Conservation (phyloP, 345 rosid genomes). For the Salix arbutifolia region DNA sequence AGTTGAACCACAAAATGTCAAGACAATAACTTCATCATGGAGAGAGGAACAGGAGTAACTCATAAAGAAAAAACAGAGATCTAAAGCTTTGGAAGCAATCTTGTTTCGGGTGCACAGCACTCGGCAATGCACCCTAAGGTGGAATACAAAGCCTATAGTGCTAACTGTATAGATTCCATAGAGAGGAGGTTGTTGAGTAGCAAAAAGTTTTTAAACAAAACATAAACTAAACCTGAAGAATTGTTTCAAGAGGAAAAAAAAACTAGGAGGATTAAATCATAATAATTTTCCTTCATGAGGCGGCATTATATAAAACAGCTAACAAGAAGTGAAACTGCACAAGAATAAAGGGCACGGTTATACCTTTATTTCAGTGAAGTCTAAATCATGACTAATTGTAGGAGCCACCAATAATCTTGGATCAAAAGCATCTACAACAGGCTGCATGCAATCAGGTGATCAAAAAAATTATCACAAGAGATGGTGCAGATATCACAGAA, state of each 20-base stretch:
- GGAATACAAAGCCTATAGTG: neutral
- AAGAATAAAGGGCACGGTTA: neutral
- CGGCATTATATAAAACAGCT: neutral
- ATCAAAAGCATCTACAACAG: constrained; percentile 99
- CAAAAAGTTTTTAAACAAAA: neutral
- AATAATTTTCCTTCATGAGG: neutral
- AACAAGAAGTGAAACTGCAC: neutral
- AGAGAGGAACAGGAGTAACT: neutral
- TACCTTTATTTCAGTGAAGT: constrained; percentile 82
- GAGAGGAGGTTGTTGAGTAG: neutral
- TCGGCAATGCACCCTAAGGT: neutral
- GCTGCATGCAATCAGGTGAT: constrained; percentile 39
- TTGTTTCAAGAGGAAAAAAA: neutral
- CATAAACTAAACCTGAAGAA: neutral
- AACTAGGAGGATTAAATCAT: neutral
- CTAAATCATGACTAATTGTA: constrained; percentile 56
- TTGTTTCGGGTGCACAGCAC: neutral
- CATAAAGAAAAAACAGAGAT: neutral
- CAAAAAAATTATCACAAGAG: neutral
- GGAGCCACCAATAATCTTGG: constrained; percentile 92
- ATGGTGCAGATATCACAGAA: neutral
- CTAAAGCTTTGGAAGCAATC: neutral
- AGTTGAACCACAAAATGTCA: constrained; percentile 1
- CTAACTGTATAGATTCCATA: neutral
- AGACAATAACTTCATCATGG: neutral